Conservation (phyloP, 768 basidiomycete species). For the Rhodosporidiobolus sp. region DNA sequence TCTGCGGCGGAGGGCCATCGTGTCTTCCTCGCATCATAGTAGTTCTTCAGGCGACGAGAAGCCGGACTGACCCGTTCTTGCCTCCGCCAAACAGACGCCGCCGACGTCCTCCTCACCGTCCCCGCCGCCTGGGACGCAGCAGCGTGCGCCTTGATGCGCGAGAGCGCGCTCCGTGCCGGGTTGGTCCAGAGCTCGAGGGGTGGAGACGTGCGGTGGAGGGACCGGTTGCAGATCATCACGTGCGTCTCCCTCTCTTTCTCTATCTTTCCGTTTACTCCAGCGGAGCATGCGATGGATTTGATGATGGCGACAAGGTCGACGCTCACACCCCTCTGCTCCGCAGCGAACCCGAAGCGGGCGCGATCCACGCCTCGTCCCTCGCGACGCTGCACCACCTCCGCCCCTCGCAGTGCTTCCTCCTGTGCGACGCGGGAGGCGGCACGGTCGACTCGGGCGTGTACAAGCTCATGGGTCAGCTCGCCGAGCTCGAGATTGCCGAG, state of each 20-base stretch:
- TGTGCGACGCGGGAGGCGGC: constrained; percentile 87
- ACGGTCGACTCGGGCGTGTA: constrained; percentile 61
- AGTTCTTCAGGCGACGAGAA: background rate
- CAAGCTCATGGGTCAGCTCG: constrained; percentile 72
- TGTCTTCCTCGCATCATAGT: too few relatives aligned
- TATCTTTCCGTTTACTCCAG: background rate
- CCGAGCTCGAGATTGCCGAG: constrained; percentile 84
- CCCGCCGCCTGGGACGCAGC: constrained; percentile 88
- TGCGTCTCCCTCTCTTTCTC: constrained; percentile 44
- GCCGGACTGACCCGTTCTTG: background rate
- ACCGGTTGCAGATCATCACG: constrained; percentile 78
- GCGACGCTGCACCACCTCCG: constrained; percentile 74
- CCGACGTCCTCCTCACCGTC: constrained; percentile 80
- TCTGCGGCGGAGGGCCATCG: too few relatives aligned
- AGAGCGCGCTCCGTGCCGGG: constrained; percentile 74
- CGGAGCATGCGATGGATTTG: background rate
- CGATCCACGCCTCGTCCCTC: constrained; percentile 79
- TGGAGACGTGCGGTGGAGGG: constrained; percentile 71
- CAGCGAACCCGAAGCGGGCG: constrained; percentile 77
- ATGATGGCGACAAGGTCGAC: too few relatives aligned
- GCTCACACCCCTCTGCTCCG: background rate
- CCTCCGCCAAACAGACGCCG: constrained; percentile 58
- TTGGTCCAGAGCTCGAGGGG: constrained; percentile 69
- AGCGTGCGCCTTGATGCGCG: constrained; percentile 80
- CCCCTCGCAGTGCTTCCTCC: constrained; percentile 79